phyloP scores from a whole-genome alignment of 441 rosid species.

The Jatropha multifida region DNA sequence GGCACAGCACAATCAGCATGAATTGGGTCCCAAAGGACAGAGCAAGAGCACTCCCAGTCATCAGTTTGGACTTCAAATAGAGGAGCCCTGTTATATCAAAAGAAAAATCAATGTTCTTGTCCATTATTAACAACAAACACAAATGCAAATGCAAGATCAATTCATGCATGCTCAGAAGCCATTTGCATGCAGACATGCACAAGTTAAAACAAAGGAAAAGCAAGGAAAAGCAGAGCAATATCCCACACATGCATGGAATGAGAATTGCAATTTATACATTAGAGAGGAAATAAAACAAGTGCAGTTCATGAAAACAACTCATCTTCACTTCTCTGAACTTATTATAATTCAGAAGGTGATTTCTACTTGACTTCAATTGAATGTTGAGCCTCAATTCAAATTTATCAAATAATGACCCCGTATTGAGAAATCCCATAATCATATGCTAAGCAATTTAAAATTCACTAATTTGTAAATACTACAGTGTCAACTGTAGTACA shows the following conservation, averaged over 20 bases:
- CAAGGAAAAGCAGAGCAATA: neutral
- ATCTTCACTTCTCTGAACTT: neutral
- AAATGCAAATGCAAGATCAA: neutral
- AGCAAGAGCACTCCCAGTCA: conserved; percentile 91
- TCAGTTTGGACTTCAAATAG: conserved; percentile 84
- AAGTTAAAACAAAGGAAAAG: neutral
- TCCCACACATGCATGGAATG: too few species aligned
- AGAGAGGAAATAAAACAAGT: too few species aligned
- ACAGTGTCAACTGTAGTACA: neutral
- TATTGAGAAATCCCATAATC: neutral
- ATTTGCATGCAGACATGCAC: neutral
- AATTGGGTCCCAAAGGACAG: conserved; percentile 77
- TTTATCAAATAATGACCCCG: neutral
- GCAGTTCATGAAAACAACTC: neutral
- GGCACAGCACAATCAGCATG: conserved; percentile 89
- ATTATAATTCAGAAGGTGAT: neutral
- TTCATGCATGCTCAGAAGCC: neutral
- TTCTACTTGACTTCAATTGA: neutral
- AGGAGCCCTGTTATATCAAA: conserved; percentile 68
- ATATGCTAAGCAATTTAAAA: neutral
- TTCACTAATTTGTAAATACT: neutral
- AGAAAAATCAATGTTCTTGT: neutral
- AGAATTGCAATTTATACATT: too few species aligned
- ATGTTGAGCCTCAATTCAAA: neutral
- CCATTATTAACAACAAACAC: neutral